Conservation (phyloP, 495 filamentous ascomycete genomes). For the Xylaria curta region DNA sequence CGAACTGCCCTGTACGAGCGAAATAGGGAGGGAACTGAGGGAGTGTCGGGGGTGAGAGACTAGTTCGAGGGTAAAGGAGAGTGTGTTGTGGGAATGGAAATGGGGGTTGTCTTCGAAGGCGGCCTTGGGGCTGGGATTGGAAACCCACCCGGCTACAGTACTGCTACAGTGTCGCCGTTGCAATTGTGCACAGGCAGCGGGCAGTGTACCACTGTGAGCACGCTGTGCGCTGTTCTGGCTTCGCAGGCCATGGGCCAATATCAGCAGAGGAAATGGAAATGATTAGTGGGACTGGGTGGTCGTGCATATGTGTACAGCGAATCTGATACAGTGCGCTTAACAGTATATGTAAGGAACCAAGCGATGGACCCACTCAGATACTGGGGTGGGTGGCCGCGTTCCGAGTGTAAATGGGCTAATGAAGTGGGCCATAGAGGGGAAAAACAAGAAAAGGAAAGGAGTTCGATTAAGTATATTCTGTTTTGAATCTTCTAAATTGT, state of each 20-base stretch:
- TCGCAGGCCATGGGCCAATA: conserved; percentile 5
- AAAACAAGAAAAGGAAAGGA: conserved; percentile 11
- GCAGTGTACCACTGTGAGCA: conserved; percentile 12
- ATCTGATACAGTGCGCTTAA: neutral
- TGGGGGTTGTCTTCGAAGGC: neutral
- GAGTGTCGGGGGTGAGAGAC: conserved; percentile 9
- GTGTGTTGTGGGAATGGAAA: conserved; percentile 3
- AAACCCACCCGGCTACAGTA: neutral
- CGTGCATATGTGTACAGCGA: conserved; percentile 1
- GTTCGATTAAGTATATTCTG: neutral
- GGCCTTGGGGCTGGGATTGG: conserved; percentile 10
- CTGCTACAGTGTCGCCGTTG: neutral
- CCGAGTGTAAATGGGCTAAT: neutral
- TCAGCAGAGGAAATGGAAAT: conserved; percentile 5
- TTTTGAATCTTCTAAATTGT: neutral
- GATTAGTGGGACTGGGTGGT: conserved; percentile 13
- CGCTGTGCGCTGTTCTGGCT: conserved; percentile 18
- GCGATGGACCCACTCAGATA: conserved; percentile 1
- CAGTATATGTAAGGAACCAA: neutral
- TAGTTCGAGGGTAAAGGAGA: conserved; percentile 13
- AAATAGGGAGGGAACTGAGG: conserved; percentile 30
- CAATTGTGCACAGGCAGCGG: neutral
- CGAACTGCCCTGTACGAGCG: conserved; percentile 28
- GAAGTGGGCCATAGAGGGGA: conserved; percentile 8
- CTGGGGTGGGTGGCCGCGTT: conserved; percentile 10